phyloP scores from a whole-genome alignment of 768 basidiomycete genomes.

The Mycena galopus region DNA sequence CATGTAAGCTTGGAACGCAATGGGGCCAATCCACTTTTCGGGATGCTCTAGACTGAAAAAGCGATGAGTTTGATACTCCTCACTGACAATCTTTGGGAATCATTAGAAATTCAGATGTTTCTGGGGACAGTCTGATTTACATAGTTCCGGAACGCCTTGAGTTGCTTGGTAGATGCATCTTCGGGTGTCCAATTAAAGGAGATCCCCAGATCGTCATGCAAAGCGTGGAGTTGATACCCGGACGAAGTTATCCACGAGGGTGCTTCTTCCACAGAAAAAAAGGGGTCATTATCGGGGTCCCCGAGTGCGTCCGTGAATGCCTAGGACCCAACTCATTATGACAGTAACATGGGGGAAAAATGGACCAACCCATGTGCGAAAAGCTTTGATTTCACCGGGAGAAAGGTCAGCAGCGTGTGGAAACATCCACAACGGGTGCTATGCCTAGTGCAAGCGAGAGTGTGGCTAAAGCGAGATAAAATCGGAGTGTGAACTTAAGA shows the following conservation, averaged over 20 bases:
- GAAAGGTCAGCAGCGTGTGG: background rate
- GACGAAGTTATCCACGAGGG: background rate
- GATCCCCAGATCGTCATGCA: background rate
- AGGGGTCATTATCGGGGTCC: background rate
- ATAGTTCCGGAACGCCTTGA: background rate
- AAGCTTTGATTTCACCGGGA: background rate
- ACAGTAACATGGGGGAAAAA: too few species aligned
- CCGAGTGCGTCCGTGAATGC: background rate
- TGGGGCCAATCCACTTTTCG: background rate
- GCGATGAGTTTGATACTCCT: background rate
- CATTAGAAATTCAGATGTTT: too few species aligned
- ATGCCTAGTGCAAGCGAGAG: too few species aligned
- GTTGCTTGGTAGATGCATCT: background rate
- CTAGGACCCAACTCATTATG: background rate
- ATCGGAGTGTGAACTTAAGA: too few species aligned
- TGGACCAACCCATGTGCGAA: background rate
- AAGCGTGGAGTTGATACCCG: background rate
- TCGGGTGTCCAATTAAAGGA: background rate
- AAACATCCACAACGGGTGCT: background rate
- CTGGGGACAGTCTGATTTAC: background rate
- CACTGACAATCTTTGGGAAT: too few species aligned
- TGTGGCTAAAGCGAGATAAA: too few species aligned
- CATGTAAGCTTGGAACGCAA: background rate
- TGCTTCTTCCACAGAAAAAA: background rate
- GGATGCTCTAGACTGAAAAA: background rate